Percentiles rank a stretch among this genome's conserved stretches.
Evolutionary conservation across 768 basidiomycete species (phyloP).

Genomic region (Kondoa subrosea): DNA sequence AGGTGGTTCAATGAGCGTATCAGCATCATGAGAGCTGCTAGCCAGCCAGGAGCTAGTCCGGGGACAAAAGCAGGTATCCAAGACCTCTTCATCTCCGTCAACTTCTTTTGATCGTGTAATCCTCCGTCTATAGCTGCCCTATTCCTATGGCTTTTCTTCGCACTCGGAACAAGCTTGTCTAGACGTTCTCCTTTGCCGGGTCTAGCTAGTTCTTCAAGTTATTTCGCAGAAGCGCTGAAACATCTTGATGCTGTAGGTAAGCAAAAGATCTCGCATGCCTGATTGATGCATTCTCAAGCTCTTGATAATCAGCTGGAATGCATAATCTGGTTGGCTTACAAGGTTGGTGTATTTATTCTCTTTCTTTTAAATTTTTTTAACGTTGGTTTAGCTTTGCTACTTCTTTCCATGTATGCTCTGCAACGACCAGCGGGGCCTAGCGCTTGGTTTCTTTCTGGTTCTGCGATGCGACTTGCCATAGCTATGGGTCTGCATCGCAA

Average conservation of each 20-base stretch:
- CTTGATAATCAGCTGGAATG: not conserved
- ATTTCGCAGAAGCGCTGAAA: not conserved
- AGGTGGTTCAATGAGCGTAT: not conserved
- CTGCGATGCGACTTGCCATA: not conserved
- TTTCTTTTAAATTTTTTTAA: not conserved
- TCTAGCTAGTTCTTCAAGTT: not conserved
- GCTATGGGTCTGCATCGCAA: not conserved
- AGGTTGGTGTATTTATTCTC: not conserved
- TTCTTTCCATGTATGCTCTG: not conserved
- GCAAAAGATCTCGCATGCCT: not conserved
- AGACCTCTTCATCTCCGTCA: not conserved
- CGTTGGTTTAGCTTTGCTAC: not conserved
- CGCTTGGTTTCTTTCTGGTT: not conserved
- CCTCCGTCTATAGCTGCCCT: not conserved
- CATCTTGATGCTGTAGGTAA: not conserved
- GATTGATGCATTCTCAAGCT: not conserved
- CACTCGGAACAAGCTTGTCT: not conserved
- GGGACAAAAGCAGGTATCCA: not conserved
- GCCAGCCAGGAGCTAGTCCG: not conserved
- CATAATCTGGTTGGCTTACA: not conserved
- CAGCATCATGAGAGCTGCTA: not conserved
- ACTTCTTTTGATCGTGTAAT: not conserved
- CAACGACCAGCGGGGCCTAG: not conserved
- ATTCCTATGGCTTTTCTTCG: not conserved
- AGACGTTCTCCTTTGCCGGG: not conserved